Evolutionary conservation across 352 stramenopile genomes (phyloP).

Genomic region (Globisporangium middletonii): DNA sequence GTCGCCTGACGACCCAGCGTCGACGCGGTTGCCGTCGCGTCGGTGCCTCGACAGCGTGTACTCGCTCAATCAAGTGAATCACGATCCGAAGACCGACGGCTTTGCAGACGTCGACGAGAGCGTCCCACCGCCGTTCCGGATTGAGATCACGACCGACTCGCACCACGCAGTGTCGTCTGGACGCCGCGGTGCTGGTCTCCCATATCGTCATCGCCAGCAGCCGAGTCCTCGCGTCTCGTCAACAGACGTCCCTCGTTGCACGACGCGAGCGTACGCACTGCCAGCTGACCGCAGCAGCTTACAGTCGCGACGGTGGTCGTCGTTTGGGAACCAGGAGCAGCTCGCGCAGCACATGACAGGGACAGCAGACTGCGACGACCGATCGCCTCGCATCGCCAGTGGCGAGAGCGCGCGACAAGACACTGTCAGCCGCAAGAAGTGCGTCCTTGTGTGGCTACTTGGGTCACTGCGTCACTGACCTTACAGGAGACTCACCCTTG

Average conservation of each 20-base stretch:
- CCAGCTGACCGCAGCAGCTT: conserved; percentile 12
- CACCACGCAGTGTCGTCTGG: conserved; percentile 1
- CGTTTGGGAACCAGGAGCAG: conserved; percentile 41
- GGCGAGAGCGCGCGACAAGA: neutral
- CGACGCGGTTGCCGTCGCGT: conserved; percentile 21
- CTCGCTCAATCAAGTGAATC: conserved; percentile 49
- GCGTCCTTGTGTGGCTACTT: neutral
- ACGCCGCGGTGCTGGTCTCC: neutral
- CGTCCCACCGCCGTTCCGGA: conserved; percentile 70
- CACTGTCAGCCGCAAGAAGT: conserved; percentile 7
- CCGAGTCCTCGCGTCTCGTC: neutral
- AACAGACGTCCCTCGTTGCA: no score
- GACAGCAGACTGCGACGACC: neutral
- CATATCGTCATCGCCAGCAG: no score
- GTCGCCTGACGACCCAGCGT: neutral
- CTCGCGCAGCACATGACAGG: conserved; percentile 8
- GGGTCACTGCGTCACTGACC: neutral
- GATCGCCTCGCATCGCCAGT: neutral
- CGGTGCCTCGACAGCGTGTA: conserved; percentile 32
- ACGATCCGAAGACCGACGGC: conserved; percentile 72
- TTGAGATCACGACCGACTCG: conserved; percentile 67
- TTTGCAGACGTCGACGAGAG: conserved; percentile 80
- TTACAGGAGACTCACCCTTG: neutral
- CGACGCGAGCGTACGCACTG: neutral
- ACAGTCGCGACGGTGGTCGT: conserved; percentile 26